Percentiles rank a stretch among this genome's conserved stretches.
These are phyloP conservation scores for Ulota crispa DNA, from an alignment of 225 moss, liverwort and hornwort genomes.

Conservation along the genomic window DNA sequence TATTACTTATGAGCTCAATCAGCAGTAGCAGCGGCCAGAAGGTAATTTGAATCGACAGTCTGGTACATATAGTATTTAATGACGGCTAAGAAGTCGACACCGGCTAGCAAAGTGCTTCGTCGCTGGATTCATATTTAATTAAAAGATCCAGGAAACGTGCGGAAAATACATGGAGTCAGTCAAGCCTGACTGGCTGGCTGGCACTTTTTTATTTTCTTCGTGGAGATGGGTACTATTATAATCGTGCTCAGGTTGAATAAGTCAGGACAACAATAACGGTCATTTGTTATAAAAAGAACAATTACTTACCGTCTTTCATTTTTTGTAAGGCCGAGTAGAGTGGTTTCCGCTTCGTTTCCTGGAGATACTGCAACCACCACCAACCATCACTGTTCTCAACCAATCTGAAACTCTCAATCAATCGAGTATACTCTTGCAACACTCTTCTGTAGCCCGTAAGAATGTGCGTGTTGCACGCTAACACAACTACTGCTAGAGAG, in stretches of 20 bases:
- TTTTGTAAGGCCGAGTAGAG: conserved; percentile 62
- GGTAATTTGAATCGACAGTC: background rate
- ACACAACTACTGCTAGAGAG: background rate
- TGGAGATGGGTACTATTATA: background rate
- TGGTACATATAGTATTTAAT: background rate
- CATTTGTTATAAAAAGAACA: background rate
- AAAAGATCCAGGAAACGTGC: background rate
- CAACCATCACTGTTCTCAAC: background rate
- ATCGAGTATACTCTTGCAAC: background rate
- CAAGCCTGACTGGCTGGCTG: background rate
- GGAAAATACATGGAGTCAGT: background rate
- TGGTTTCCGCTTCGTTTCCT: conserved; percentile 48
- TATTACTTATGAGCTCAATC: background rate
- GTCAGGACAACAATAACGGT: background rate
- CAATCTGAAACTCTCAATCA: background rate
- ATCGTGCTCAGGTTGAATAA: background rate
- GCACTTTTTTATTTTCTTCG: background rate
- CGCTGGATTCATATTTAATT: background rate
- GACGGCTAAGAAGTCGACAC: background rate
- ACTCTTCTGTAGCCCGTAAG: background rate
- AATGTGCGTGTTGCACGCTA: background rate
- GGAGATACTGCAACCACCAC: conserved; percentile 35
- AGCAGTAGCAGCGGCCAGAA: background rate
- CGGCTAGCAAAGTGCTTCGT: conserved; percentile 17
- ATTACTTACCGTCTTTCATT: conserved; percentile 72